Percentiles rank a stretch among this genome's conserved stretches.
phyloP scores from a whole-genome alignment of 164 flowering plant species.

The Berberis vulgaris region DNA sequence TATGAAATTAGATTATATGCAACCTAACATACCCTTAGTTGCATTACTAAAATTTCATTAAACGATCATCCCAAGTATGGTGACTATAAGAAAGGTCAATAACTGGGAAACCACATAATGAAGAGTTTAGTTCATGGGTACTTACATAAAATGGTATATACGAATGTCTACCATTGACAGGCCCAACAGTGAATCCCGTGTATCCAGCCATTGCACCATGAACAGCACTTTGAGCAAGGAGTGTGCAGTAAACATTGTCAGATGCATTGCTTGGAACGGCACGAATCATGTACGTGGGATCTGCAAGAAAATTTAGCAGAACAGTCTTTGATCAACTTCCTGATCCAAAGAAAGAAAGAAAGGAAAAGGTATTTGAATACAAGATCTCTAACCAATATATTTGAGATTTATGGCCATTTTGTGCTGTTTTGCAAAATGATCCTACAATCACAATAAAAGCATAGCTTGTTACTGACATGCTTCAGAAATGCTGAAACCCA shows the following conservation, averaged over 20 bases:
- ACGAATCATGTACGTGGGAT: conserved; percentile 97
- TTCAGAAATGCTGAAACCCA: background rate
- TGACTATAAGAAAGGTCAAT: too few species aligned
- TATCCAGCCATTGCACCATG: conserved; percentile 99
- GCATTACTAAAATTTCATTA: too few species aligned
- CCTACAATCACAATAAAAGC: conserved; percentile 37
- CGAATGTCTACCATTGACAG: conserved; percentile 84
- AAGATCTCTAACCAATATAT: conserved; percentile 56
- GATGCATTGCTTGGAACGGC: conserved; percentile 94
- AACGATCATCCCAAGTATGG: too few species aligned
- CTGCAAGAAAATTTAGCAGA: conserved; percentile 26
- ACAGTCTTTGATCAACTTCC: conserved; percentile 3
- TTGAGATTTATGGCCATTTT: conserved; percentile 65
- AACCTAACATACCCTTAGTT: too few species aligned
- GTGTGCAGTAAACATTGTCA: conserved; percentile 94
- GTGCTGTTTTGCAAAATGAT: conserved; percentile 41
- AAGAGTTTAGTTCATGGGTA: conserved; percentile 1
- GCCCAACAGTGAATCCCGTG: conserved; percentile 79
- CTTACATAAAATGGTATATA: conserved; percentile 87
- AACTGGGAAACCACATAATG: too few species aligned
- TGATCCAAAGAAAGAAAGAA: conserved; percentile 1
- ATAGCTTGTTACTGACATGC: background rate
- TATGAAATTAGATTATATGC: too few species aligned
- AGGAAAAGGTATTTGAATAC: background rate
- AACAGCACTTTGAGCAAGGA: conserved; percentile 91